Evolutionary conservation across 805 yeast species (phyloP), one percentile per base, ranked within the genome.

Genomic region (Tetrapisispora nanseiensis): DNA sequence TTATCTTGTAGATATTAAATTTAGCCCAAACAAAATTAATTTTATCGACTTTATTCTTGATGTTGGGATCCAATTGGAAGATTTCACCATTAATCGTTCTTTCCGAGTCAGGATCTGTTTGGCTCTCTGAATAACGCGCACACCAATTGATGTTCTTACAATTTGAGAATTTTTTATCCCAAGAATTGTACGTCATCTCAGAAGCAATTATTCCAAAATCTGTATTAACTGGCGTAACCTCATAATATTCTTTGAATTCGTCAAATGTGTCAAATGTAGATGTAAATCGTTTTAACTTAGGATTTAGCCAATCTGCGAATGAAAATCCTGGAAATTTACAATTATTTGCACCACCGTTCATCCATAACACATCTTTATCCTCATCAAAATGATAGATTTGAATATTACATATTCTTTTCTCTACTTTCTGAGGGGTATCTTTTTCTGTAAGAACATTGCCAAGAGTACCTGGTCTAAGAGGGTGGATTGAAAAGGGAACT

Each of bases 401-500:
- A 16, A 44, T 37, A 16, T 45, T 37, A 39, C 54, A 50, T 8
- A 51, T 46, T 37, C 33, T 37, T 29, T 13, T 33, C 15, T 6
- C 7, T 15, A 43, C 44, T 19, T 21, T 30, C 10, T 36, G 43
- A 22, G 38, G 36, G 15, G 43, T 40, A 16, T 46, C 31, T 20
- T 29, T 24, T 9, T 24, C 30, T 4, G 18, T 12, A 28, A 35
- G 40, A 2, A 54, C 49, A 19, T 44, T 24, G 12, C 56, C 56
- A 15, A 47, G 33, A 10, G 49, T 48, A n/a, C 49, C 52, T 8
- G 52, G 45, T 21, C 45, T 38, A 1, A 42, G 40, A 16, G 39
- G 33, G 31, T 50, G 39, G 11, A 51, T 45, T 5, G 49, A 32
- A 33, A 40, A 51, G 8, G 74, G 77, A 50, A 78, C 77, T 10